These are phyloP conservation scores for Ilex aquifolium DNA, from an alignment of 257 asterid genomes.

Conservation along the genomic window DNA sequence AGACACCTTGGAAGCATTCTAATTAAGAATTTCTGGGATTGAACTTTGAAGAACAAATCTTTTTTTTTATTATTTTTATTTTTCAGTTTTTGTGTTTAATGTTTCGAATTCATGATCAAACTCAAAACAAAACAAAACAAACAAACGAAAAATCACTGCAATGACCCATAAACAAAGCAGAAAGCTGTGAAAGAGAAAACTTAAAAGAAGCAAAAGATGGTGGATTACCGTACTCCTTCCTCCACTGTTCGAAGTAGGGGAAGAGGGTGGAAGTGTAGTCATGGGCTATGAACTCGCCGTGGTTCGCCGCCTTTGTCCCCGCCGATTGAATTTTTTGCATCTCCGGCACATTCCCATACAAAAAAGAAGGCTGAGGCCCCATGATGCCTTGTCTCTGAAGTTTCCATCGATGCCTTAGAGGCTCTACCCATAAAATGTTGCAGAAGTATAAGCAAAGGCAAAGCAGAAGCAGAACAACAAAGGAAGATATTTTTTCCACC, in stretches of 20 bases:
- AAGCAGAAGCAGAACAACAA: slow-evolving; percentile 9
- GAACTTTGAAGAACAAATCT: too few relatives aligned
- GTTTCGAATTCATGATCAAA: too few relatives aligned
- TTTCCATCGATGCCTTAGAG: slow-evolving; percentile 35
- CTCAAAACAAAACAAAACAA: too few relatives aligned
- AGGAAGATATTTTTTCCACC: neutral
- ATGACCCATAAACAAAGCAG: too few relatives aligned
- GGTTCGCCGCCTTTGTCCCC: slow-evolving; percentile 12
- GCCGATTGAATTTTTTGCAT: slow-evolving; percentile 64
- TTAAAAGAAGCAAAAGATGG: neutral
- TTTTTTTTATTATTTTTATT: too few relatives aligned
- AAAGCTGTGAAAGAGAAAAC: too few relatives aligned
- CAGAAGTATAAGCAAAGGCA: slow-evolving; percentile 19
- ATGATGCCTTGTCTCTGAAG: slow-evolving; percentile 62
- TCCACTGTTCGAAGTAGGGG: slow-evolving; percentile 84
- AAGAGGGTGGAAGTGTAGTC: slow-evolving; percentile 77
- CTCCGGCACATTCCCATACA: slow-evolving; percentile 61
- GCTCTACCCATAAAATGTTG: slow-evolving; percentile 34
- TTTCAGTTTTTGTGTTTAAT: too few relatives aligned
- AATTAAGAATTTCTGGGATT: too few relatives aligned
- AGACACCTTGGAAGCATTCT: too few relatives aligned
- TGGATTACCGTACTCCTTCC: slow-evolving; percentile 60
- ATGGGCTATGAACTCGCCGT: slow-evolving; percentile 63
- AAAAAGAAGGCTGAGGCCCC: slow-evolving; percentile 60
- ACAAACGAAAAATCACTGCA: too few relatives aligned